A percentile compares a stretch with the other conserved stretches of the same genome.
Conservation (phyloP, 176 grass and related monocot species). For the Aegilops tauschii region DNA sequence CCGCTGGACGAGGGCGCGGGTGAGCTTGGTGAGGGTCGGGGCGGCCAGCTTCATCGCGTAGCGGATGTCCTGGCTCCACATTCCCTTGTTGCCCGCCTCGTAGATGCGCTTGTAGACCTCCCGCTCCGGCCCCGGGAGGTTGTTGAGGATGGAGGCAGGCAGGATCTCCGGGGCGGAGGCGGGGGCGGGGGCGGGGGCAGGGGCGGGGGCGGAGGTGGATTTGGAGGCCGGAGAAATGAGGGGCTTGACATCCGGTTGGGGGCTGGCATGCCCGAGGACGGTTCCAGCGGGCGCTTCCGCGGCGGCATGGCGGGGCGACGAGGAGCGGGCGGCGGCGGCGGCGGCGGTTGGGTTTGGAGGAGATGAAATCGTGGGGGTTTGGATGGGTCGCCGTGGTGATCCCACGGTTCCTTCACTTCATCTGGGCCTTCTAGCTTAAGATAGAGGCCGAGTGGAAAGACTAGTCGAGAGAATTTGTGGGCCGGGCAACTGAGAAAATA, state of each 20-base stretch:
- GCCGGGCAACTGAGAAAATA: not conserved
- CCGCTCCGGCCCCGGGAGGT: conserved; percentile 25
- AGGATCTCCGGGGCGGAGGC: not conserved
- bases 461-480: not conserved
- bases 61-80: conserved; percentile 42
- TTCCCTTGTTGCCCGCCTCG: conserved; percentile 45
- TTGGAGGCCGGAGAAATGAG: not conserved
- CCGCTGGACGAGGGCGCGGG: not conserved
- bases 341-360: not conserved
- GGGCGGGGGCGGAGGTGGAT: not conserved
- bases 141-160: not conserved
- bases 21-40: conserved; percentile 13
- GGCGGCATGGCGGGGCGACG: conserved; percentile 43
- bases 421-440: not conserved
- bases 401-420: not conserved
- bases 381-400: not conserved
- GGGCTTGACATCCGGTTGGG: not conserved
- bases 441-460: not conserved
- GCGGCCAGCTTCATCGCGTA: not conserved
- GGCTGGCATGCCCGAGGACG: not conserved
- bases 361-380: not conserved
- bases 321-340: not conserved
- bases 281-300: conserved; percentile 44
- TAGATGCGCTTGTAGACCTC: conserved; percentile 37
- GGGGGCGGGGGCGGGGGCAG: not conserved